Conservation (phyloP, 192 early-diverging fungal genomes). For the Gonapodya sp. region DNA sequence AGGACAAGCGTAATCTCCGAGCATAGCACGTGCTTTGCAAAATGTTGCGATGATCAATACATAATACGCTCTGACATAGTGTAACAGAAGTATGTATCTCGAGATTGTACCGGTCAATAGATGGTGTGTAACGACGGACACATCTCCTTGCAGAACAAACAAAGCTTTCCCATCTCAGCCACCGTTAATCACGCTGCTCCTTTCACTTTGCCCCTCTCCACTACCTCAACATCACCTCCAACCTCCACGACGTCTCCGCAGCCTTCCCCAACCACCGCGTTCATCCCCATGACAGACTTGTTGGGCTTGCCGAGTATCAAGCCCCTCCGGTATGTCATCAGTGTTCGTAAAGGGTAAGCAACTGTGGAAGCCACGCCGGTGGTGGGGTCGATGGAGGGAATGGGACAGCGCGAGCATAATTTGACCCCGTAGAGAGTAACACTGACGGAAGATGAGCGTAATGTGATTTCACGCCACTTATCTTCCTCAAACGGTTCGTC, state of each 20-base stretch:
- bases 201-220: neutral
- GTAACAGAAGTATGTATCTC: too few species aligned
- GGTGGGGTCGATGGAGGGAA: neutral
- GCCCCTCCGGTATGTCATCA: neutral
- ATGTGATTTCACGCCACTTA: neutral
- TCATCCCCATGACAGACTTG: neutral
- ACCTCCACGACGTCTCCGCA: neutral
- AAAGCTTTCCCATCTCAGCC: too few species aligned
- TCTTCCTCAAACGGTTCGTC: neutral
- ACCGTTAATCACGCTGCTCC: neutral
- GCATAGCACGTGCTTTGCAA: too few species aligned
- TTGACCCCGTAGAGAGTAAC: neutral
- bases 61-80: too few species aligned
- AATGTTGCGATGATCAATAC: too few species aligned
- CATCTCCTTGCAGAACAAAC: too few species aligned
- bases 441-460: neutral
- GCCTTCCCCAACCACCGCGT: neutral
- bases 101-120: too few species aligned
- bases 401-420: neutral
- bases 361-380: neutral
- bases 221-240: neutral
- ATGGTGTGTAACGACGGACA: too few species aligned
- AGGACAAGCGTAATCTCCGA: too few species aligned
- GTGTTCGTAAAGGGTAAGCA: neutral
- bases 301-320: neutral